These are phyloP conservation scores for Phytophthora tentaculata DNA, from an alignment of 352 stramenopile genomes.

Conservation along the genomic window DNA sequence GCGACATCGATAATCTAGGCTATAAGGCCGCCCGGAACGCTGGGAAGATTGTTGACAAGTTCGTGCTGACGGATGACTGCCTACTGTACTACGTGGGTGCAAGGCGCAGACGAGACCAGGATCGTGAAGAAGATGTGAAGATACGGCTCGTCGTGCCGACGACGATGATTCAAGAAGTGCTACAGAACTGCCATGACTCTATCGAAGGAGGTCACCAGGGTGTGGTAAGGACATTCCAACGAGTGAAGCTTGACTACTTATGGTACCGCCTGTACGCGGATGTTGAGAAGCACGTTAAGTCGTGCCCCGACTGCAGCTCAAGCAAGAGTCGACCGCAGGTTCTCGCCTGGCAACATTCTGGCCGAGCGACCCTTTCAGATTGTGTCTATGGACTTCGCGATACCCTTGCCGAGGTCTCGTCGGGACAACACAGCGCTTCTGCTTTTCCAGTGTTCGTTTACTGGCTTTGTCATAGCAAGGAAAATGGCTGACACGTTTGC, in stretches of 20 bases:
- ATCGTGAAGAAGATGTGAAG: background rate
- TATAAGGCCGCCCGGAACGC: too few species aligned
- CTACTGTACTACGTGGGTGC: background rate
- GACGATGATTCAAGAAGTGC: background rate
- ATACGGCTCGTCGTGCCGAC: background rate
- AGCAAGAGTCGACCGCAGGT: background rate
- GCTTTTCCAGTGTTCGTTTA: slow-evolving; percentile 3
- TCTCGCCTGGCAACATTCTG: background rate
- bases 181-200: background rate
- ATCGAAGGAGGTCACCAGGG: background rate
- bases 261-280: background rate
- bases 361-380: background rate
- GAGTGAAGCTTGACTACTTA: background rate
- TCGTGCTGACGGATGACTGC: background rate
- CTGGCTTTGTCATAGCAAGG: background rate
- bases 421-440: background rate
- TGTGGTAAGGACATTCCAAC: background rate
- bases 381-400: background rate
- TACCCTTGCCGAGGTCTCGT: background rate
- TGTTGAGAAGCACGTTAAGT: background rate
- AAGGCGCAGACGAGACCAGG: background rate
- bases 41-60: background rate
- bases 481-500: background rate
- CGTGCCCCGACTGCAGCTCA: background rate
- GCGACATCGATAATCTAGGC: too few species aligned